A percentile compares a stretch with the other conserved stretches of the same genome.
These are phyloP conservation scores for Penicillium parvum DNA, from an alignment of 495 filamentous ascomycete species.

Conservation along the genomic window DNA sequence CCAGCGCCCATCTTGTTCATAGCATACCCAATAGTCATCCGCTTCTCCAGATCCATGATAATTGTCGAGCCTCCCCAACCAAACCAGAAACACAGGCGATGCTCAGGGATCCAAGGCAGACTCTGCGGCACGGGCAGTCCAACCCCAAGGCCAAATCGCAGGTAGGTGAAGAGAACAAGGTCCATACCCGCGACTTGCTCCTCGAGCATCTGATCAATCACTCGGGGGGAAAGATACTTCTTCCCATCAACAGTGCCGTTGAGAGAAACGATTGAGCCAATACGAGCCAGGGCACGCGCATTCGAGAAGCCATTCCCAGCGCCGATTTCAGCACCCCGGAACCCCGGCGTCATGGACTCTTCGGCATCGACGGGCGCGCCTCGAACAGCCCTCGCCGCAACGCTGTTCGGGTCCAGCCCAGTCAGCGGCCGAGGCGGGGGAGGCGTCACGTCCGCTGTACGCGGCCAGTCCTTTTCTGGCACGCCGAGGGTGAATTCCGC, in stretches of 20 bases:
- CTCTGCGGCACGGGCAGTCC: conserved; percentile 18
- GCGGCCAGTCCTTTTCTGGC: conserved; percentile 25
- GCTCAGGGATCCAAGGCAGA: conserved; percentile 25
- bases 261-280: conserved; percentile 29
- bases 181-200: conserved; percentile 35
- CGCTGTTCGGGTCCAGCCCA: conserved; percentile 8
- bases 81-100: conserved; percentile 36
- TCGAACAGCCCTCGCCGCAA: conserved; percentile 10
- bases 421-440: conserved; percentile 4
- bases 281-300: conserved; percentile 28
- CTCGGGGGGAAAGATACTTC: conserved; percentile 25
- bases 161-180: conserved; percentile 19
- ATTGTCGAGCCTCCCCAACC: conserved; percentile 42
- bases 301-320: conserved; percentile 32
- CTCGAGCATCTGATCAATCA: conserved; percentile 33
- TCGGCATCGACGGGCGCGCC: conserved; percentile 6
- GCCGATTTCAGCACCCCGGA: conserved; percentile 23
- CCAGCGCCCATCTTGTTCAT: conserved; percentile 41
- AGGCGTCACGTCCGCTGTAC: conserved; percentile 26
- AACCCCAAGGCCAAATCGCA: conserved; percentile 37
- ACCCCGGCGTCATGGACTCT: conserved; percentile 11
- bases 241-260: conserved; percentile 29
- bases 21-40: conserved; percentile 39
- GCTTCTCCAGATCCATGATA: conserved; percentile 39
- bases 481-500: conserved; percentile 41